phyloP scores from a whole-genome alignment of 495 filamentous ascomycete genomes.

The Aspergillus ostianus region DNA sequence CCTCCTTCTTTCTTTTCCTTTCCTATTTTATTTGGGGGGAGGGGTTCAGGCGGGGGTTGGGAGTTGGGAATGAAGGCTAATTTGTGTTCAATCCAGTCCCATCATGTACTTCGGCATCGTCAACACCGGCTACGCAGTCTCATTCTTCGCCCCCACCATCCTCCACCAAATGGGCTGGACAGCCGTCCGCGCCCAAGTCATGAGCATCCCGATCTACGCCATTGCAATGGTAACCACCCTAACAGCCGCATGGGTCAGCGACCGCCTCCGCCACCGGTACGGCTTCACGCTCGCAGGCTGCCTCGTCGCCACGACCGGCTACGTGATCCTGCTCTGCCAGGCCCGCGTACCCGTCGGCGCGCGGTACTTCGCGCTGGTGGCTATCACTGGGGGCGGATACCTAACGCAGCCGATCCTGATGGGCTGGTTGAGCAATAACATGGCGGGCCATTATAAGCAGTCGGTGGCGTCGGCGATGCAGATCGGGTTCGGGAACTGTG shows the following conservation, averaged over 20 bases:
- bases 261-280: conserved; percentile 49
- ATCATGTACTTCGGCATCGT: conserved; percentile 52
- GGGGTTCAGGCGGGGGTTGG: too few relatives aligned
- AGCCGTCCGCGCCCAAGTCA: conserved; percentile 48
- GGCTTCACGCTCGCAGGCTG: conserved; percentile 49
- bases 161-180: conserved; percentile 57
- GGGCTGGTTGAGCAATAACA: conserved; percentile 54
- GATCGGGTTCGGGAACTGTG: conserved; percentile 53
- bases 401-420: conserved; percentile 45
- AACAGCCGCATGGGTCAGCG: conserved; percentile 43
- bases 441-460: conserved; percentile 59
- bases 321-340: conserved; percentile 48
- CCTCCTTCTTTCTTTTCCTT: neutral
- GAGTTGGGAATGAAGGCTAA: neutral
- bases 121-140: conserved; percentile 49
- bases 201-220: conserved; percentile 57
- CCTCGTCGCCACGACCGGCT: conserved; percentile 47
- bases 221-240: conserved; percentile 48
- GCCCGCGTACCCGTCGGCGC: conserved; percentile 31
- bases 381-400: conserved; percentile 47
- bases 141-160: conserved; percentile 58
- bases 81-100: conserved; percentile 21
- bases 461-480: conserved; percentile 50
- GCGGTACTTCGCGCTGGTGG: conserved; percentile 52
- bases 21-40: neutral